phyloP scores from a whole-genome alignment of 495 filamentous ascomycete genomes.

The Tuber indicum region DNA sequence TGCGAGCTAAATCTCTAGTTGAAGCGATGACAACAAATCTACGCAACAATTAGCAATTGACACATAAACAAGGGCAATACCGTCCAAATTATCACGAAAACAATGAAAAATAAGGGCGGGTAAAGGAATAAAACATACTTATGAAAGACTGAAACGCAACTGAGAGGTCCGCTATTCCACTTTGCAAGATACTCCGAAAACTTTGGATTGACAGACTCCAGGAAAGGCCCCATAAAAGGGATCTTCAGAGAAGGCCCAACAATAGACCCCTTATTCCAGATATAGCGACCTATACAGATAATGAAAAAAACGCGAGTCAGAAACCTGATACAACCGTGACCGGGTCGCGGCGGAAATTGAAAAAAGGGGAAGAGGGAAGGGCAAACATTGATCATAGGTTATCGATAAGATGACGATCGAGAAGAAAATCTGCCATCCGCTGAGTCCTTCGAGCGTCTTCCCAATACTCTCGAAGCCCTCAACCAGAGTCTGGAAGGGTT shows the following conservation, averaged over 20 bases:
- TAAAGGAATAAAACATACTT: conserved; percentile 59
- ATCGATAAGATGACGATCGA: conserved; percentile 44
- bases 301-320: conserved; percentile 4
- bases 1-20: conserved; percentile 88
- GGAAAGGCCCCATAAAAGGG: conserved; percentile 93
- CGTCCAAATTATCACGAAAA: background rate
- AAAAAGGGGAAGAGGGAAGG: conserved; percentile 44
- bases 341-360: conserved; percentile 13
- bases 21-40: conserved; percentile 98
- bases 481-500: conserved; percentile 36
- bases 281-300: conserved; percentile 64
- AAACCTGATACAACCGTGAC: conserved; percentile 45
- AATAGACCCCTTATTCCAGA: conserved; percentile 79
- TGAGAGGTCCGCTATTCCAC: conserved; percentile 83
- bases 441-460: conserved; percentile 40
- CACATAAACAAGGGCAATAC: background rate
- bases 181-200: conserved; percentile 86
- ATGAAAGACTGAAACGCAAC: conserved; percentile 98
- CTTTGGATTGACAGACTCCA: conserved; percentile 84
- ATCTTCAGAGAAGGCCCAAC: conserved; percentile 75
- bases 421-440: conserved; percentile 40
- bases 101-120: background rate
- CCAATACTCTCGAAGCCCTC: conserved; percentile 29
- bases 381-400: conserved; percentile 51
- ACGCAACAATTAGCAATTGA: conserved; percentile 20